These are phyloP conservation scores for Russula sp. DNA, from an alignment of 768 basidiomycete genomes.

Conservation along the genomic window DNA sequence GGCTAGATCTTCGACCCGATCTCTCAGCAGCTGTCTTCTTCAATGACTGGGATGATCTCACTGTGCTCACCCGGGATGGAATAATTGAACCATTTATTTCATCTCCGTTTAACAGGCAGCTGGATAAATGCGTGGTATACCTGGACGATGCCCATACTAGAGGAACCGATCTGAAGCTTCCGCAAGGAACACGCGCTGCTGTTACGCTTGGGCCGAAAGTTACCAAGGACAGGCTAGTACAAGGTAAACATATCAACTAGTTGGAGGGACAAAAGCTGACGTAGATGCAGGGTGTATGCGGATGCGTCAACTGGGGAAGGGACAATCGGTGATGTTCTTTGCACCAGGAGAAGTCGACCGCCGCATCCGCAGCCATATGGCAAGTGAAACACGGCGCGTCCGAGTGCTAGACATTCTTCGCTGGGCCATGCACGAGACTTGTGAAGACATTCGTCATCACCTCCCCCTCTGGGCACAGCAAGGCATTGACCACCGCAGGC, in stretches of 20 bases:
- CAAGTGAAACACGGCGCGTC: background rate
- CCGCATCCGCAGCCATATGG: slow-evolving; percentile 6
- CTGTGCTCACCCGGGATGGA: slow-evolving; percentile 30
- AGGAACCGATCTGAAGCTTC: slow-evolving; percentile 50
- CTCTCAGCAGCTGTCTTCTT: slow-evolving; percentile 41
- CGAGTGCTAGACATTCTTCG: slow-evolving; percentile 15
- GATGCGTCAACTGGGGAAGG: too few relatives aligned
- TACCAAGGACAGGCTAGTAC: slow-evolving; percentile 46
- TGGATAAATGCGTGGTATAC: slow-evolving; percentile 41
- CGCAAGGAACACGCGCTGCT: slow-evolving; percentile 35
- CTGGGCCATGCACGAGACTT: slow-evolving; percentile 20
- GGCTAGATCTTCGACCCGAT: slow-evolving; percentile 33
- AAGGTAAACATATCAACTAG: slow-evolving; percentile 33
- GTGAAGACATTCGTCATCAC: slow-evolving; percentile 19
- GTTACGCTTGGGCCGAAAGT: slow-evolving; percentile 29
- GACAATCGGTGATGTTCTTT: too few relatives aligned
- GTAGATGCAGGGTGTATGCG: background rate
- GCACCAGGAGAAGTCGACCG: slow-evolving; percentile 14
- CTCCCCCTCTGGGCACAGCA: background rate
- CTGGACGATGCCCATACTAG: slow-evolving; percentile 50
- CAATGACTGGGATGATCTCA: slow-evolving; percentile 26
- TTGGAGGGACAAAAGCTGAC: background rate
- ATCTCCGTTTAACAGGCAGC: slow-evolving; percentile 24
- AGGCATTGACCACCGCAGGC: slow-evolving; percentile 9
- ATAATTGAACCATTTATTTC: slow-evolving; percentile 32